Conservation (phyloP, 2,329 filamentous ascomycete species). For the Falciphora oryzae region DNA sequence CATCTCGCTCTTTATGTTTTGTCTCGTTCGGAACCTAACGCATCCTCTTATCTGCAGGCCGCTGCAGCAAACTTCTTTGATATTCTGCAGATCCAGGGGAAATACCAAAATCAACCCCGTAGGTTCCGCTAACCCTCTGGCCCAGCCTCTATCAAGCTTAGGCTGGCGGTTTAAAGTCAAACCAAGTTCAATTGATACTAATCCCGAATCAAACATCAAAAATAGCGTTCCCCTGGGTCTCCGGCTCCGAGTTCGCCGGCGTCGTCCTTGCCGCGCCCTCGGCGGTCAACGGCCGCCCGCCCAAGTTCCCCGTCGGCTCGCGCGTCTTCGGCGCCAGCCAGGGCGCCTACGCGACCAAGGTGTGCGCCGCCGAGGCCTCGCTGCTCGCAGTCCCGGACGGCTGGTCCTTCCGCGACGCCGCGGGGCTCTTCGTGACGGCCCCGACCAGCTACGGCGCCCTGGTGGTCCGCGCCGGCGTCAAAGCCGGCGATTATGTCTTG, state of each 20-base stretch:
- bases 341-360: slow-evolving; percentile 77
- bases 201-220: background rate
- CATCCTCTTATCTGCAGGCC: slow-evolving; percentile 36
- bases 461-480: slow-evolving; percentile 69
- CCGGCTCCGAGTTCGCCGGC: slow-evolving; percentile 81
- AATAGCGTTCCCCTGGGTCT: slow-evolving; percentile 73
- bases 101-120: slow-evolving; percentile 88
- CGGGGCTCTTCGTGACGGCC: slow-evolving; percentile 85
- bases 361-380: slow-evolving; percentile 59
- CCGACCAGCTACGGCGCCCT: slow-evolving; percentile 85
- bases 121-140: slow-evolving; percentile 16
- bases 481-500: slow-evolving; percentile 77
- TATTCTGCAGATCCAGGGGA: slow-evolving; percentile 87
- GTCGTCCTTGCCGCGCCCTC: slow-evolving; percentile 57
- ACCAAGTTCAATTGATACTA: slow-evolving; percentile 7
- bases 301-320: slow-evolving; percentile 70
- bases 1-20: no score
- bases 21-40: background rate
- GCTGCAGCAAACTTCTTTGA: slow-evolving; percentile 96
- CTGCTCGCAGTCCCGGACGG: slow-evolving; percentile 71
- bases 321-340: slow-evolving; percentile 83
- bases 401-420: slow-evolving; percentile 80
- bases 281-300: slow-evolving; percentile 28
- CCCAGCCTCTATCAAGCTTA: no score
- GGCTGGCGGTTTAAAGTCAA: background rate